Evolutionary conservation across 2,329 filamentous ascomycete genomes (phyloP).

Genomic region (Cladosporium sp.): DNA sequence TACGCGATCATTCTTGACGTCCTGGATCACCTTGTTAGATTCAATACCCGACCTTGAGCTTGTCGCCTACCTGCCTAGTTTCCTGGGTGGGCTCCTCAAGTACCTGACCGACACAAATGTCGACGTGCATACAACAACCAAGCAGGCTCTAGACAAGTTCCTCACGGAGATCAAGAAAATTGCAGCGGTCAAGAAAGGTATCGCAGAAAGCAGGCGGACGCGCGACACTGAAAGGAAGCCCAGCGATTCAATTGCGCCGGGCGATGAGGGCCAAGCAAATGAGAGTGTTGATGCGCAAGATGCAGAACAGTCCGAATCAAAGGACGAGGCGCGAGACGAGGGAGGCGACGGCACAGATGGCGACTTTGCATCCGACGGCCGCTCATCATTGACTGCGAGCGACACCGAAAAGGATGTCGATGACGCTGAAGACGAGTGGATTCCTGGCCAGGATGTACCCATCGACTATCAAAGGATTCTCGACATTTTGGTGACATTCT

Average conservation of each 20-base stretch:
- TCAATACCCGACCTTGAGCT: conserved; percentile 95
- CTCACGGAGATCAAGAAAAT: conserved; percentile 92
- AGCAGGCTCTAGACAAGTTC: conserved; percentile 82
- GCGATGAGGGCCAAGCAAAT: conserved; percentile 12
- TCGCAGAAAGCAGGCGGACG: conserved; percentile 60
- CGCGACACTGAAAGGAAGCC: conserved; percentile 18
- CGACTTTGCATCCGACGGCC: conserved; percentile 27
- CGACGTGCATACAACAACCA: conserved; percentile 92
- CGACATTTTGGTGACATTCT: conserved; percentile 81
- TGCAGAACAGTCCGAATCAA: conserved; percentile 1
- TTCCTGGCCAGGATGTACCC: conserved; percentile 92
- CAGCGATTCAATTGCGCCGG: conserved; percentile 20
- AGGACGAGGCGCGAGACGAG: conserved; percentile 30
- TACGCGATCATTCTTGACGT: conserved; percentile 88
- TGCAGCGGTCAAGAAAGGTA: conserved; percentile 82
- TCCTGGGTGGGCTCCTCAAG: conserved; percentile 79
- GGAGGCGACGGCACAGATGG: conserved; percentile 37
- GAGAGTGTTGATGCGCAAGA: conserved; percentile 8
- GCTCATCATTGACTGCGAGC: conserved; percentile 49
- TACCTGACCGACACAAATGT: conserved; percentile 87
- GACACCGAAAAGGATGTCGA: conserved; percentile 38
- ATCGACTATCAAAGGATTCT: conserved; percentile 89
- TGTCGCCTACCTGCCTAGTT: conserved; percentile 85
- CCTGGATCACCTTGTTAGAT: conserved; percentile 90
- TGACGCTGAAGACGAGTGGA: conserved; percentile 83